phyloP scores from a whole-genome alignment of 116 monocot species.

The Phalaenopsis hybrid region DNA sequence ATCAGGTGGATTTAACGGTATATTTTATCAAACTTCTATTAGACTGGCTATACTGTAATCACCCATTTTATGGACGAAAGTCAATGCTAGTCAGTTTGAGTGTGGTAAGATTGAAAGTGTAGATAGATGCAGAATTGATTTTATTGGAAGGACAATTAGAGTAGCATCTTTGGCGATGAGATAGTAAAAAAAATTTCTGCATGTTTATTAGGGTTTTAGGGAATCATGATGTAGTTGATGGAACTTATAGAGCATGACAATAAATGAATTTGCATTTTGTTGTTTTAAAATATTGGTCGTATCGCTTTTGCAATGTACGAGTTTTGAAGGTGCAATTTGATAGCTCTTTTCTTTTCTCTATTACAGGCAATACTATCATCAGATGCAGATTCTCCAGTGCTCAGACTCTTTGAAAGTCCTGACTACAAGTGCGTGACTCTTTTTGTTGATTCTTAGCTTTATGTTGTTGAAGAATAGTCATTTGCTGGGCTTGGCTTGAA shows the following conservation, averaged over 20 bases:
- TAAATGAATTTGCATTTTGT: background rate
- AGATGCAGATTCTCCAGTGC: constrained; percentile 91
- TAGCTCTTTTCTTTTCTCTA: background rate
- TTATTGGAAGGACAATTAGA: too few relatives aligned
- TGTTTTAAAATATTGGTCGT: background rate
- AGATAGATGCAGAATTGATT: too few relatives aligned
- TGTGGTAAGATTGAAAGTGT: too few relatives aligned
- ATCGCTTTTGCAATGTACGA: background rate
- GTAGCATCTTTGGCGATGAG: too few relatives aligned
- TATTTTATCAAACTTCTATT: too few relatives aligned
- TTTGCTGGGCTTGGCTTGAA: background rate
- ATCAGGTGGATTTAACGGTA: too few relatives aligned
- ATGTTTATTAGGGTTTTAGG: too few relatives aligned
- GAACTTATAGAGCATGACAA: background rate
- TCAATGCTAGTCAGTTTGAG: too few relatives aligned
- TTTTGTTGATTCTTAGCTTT: background rate
- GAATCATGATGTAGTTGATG: background rate
- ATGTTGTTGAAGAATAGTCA: background rate
- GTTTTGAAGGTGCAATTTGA: background rate
- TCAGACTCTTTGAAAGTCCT: constrained; percentile 50
- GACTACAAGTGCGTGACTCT: constrained; percentile 65
- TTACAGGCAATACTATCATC: constrained; percentile 79
- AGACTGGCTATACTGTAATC: too few relatives aligned
- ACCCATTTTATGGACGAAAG: too few relatives aligned
- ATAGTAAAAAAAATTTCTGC: too few relatives aligned